phyloP scores from a whole-genome alignment of 495 filamentous ascomycete species.

The Elaphomyces granulatus region DNA sequence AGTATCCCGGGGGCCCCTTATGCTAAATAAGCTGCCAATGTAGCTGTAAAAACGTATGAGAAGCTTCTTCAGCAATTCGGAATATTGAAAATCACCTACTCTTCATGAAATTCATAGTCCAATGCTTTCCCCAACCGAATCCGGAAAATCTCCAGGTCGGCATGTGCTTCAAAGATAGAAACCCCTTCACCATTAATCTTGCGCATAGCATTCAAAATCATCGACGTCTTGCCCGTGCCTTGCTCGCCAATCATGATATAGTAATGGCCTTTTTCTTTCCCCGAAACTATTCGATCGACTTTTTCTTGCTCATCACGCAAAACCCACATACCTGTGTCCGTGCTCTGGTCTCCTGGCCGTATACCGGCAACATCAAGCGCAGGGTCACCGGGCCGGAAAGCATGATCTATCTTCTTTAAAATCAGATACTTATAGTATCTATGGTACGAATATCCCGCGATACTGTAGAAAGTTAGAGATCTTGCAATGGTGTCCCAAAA shows the following conservation, averaged over 20 bases:
- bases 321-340: slow-evolving; percentile 65
- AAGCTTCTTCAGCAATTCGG: no score
- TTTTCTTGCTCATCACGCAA: slow-evolving; percentile 60
- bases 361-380: slow-evolving; percentile 78
- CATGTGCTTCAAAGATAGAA: slow-evolving; percentile 91
- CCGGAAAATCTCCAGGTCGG: slow-evolving; percentile 88
- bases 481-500: not conserved
- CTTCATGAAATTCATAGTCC: slow-evolving; percentile 79
- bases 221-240: slow-evolving; percentile 88
- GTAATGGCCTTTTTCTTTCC: slow-evolving; percentile 60
- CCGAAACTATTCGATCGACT: slow-evolving; percentile 66
- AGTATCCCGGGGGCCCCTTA: slow-evolving; percentile 81
- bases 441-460: slow-evolving; percentile 77
- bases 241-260: slow-evolving; percentile 92
- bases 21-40: slow-evolving; percentile 87
- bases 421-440: slow-evolving; percentile 79
- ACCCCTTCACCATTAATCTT: slow-evolving; percentile 75
- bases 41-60: slow-evolving; percentile 46
- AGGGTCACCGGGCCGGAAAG: slow-evolving; percentile 87
- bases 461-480: slow-evolving; percentile 24
- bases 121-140: slow-evolving; percentile 82
- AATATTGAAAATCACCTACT: slow-evolving; percentile 25
- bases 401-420: slow-evolving; percentile 77
- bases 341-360: slow-evolving; percentile 37
- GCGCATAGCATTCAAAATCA: slow-evolving; percentile 88